phyloP scores from a whole-genome alignment of 805 yeast species.

The Wickerhamiella dianesei region DNA sequence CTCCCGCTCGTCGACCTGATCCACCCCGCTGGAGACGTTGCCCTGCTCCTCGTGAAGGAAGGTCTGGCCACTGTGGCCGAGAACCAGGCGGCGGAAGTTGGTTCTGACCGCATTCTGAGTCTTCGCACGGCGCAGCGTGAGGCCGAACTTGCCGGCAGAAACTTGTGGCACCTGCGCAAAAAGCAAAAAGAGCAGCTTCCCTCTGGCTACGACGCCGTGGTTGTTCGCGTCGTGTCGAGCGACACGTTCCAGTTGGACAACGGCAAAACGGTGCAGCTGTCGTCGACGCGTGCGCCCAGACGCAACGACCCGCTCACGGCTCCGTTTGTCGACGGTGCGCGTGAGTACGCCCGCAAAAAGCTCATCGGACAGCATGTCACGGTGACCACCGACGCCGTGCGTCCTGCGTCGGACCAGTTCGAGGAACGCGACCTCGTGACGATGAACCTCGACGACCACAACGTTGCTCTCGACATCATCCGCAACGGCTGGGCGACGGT shows the following conservation, averaged over 20 bases:
- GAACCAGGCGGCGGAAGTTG: constrained; percentile 63
- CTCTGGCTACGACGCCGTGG: constrained; percentile 34
- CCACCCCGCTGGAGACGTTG: constrained; percentile 70
- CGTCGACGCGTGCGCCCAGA: constrained; percentile 67
- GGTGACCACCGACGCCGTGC: constrained; percentile 47
- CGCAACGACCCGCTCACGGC: constrained; percentile 43
- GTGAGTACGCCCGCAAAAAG: constrained; percentile 56
- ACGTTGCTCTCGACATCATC: constrained; percentile 49
- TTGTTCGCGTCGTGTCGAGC: constrained; percentile 49
- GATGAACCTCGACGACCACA: constrained; percentile 39
- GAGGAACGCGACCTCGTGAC: constrained; percentile 59
- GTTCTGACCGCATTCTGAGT: constrained; percentile 45
- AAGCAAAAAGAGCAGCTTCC: constrained; percentile 25
- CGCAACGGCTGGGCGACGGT: constrained; percentile 64
- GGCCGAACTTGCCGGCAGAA: constrained; percentile 32
- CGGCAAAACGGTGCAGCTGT: constrained; percentile 50
- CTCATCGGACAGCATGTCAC: constrained; percentile 60
- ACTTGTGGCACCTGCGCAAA: constrained; percentile 23
- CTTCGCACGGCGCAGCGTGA: constrained; percentile 52
- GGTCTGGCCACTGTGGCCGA: constrained; percentile 70
- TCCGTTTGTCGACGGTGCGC: constrained; percentile 49
- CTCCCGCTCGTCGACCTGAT: constrained; percentile 33
- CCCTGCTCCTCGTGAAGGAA: constrained; percentile 47
- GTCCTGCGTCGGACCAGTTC: constrained; percentile 45
- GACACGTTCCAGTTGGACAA: constrained; percentile 51